These are phyloP conservation scores for Termitomyces sp. DNA, from an alignment of 768 basidiomycete species.

Conservation along the genomic window DNA sequence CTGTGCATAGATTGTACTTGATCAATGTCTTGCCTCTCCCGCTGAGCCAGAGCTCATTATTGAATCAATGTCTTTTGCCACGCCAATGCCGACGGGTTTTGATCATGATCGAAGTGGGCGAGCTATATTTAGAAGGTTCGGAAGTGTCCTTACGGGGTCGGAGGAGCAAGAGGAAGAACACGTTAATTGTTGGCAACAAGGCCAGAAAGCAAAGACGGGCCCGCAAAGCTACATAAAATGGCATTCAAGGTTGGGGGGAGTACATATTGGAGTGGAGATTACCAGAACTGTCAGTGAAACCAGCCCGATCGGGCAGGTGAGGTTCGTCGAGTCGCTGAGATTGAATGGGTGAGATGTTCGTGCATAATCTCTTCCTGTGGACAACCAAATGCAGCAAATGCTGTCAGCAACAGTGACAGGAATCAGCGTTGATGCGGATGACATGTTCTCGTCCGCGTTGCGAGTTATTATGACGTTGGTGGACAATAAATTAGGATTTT, in stretches of 20 bases:
- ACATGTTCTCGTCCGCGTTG: background rate
- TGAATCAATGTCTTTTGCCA: background rate
- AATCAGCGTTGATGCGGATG: background rate
- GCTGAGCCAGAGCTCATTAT: background rate
- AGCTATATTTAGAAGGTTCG: conserved; percentile 4
- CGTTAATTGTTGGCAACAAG: background rate
- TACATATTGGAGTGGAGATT: background rate
- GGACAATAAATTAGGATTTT: background rate
- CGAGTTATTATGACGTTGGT: background rate
- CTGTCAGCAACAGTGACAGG: background rate
- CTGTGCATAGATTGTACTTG: background rate
- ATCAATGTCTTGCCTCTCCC: background rate
- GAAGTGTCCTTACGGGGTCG: background rate
- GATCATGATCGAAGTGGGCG: background rate
- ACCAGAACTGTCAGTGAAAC: background rate
- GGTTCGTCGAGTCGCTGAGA: conserved; percentile 3
- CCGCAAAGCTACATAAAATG: background rate
- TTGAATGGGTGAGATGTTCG: background rate
- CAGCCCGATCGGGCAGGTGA: background rate
- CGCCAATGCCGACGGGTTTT: background rate
- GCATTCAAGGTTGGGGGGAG: background rate
- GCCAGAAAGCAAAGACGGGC: background rate
- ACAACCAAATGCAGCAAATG: background rate
- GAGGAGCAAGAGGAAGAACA: background rate
- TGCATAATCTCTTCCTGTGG: background rate